A percentile compares a stretch with the other conserved stretches of the same genome.
These are phyloP conservation scores for Cladophialophora yegresii DNA, from an alignment of 2,329 filamentous ascomycete genomes.

Conservation along the genomic window DNA sequence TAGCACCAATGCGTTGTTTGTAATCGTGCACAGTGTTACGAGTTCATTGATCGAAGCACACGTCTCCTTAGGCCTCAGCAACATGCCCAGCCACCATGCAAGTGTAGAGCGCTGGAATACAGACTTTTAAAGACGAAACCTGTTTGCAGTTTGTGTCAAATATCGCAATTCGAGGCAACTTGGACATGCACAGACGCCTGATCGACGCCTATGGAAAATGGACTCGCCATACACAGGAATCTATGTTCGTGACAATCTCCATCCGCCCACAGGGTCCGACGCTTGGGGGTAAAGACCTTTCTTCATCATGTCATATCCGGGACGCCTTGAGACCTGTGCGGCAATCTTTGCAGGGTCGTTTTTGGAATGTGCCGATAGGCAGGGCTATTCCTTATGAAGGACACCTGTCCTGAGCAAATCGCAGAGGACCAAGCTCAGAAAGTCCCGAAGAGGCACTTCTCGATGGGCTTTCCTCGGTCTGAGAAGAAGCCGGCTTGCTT, in stretches of 20 bases:
- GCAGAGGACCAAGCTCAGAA: constrained; percentile 11
- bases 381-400: background rate
- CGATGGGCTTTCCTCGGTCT: constrained; percentile 45
- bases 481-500: constrained; percentile 73
- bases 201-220: constrained; percentile 7
- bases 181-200: constrained; percentile 8
- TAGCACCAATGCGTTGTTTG: constrained; percentile 12
- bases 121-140: background rate
- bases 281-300: background rate
- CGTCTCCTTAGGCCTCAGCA: background rate
- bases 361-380: background rate
- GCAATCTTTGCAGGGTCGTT: background rate
- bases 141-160: background rate
- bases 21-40: constrained; percentile 5
- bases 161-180: background rate
- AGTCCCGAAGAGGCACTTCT: constrained; percentile 37
- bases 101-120: background rate
- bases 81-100: background rate
- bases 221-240: background rate
- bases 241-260: background rate
- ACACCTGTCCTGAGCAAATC: background rate
- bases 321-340: background rate
- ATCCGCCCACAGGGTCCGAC: background rate
- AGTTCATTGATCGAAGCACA: background rate
- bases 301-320: background rate